Evolutionary conservation across 1,284 basidiomycete genomes (phyloP).

Genomic region (Malassezia furfur): DNA sequence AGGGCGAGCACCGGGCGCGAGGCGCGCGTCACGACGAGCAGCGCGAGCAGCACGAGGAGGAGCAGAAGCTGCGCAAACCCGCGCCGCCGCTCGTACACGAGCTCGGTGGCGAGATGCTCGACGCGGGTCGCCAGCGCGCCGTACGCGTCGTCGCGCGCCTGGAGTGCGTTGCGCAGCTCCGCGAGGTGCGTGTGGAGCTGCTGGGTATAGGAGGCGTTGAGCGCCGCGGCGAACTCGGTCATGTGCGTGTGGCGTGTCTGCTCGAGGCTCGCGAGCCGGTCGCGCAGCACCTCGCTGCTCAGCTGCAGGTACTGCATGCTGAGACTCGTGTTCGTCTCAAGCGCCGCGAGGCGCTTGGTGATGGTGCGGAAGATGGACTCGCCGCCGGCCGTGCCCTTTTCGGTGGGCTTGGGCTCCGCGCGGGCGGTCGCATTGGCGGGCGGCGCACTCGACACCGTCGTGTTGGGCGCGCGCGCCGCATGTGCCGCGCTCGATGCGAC

Average conservation of each 20-base stretch:
- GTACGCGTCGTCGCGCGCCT: conserved; percentile 62
- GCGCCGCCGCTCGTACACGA: conserved; percentile 70
- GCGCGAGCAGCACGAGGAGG: conserved; percentile 66
- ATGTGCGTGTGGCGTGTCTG: conserved; percentile 43
- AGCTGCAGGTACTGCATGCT: conserved; percentile 82
- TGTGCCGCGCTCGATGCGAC: background rate
- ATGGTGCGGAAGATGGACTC: conserved; percentile 92
- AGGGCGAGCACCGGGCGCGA: conserved; percentile 45
- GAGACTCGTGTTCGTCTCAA: conserved; percentile 80
- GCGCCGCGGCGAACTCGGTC: conserved; percentile 60
- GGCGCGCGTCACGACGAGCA: conserved; percentile 72
- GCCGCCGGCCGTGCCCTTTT: conserved; percentile 17
- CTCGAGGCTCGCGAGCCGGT: conserved; percentile 65
- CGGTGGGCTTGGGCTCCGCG: background rate
- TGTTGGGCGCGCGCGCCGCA: background rate
- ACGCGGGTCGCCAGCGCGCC: conserved; percentile 59
- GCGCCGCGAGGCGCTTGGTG: conserved; percentile 74
- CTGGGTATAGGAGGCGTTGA: conserved; percentile 48
- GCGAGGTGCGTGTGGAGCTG: conserved; percentile 35
- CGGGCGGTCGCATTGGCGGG: background rate
- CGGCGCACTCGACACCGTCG: background rate
- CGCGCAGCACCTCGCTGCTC: conserved; percentile 67
- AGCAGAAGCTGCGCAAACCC: conserved; percentile 72
- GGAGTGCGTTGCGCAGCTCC: conserved; percentile 60
- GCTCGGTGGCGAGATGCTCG: conserved; percentile 65